Evolutionary conservation across 805 yeast genomes (phyloP), one percentile per base, ranked within the genome.

Genomic region (Candida stauntonica): DNA sequence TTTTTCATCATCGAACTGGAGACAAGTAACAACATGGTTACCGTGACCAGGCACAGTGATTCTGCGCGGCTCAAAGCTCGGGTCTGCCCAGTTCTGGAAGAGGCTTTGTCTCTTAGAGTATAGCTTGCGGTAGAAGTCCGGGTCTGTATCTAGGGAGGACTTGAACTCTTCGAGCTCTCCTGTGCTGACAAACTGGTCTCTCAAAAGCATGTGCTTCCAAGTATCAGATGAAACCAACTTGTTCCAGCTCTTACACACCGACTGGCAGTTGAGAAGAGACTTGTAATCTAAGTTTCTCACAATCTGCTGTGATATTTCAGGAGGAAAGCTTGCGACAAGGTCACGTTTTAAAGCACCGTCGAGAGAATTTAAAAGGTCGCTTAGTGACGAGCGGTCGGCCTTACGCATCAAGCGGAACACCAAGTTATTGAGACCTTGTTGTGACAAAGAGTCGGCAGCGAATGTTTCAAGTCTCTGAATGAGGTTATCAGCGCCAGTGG

Each of bases 1-100:
- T 54, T 80, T 81, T 47, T 88, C 89, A 34, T 84, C 87, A 57
- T 89, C 97, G 60, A 88, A 87, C 60, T 89, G 96, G 44, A 93
- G 67, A 55, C 98, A 93, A 1, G 99, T 93, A 3, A 93, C 93
- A n/a, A 91, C 94, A 52, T 80, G 80, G 19, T 76, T 67, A 39
- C 86, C 86, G 52, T 80, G 87, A 5, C 86, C 86, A 12, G 75
- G 70, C 8, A 82, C 70, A 13, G 84, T 75, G 4, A 79, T 75
- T 41, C 81, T 70, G 42, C 69, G 72, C 1, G 98, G 97, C 35
- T 64, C 67, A 54, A 74, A 83, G 16, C 61, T 62, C 1, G 89
- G 83, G 50, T 81, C 72, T 74, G 78, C 82, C 98, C 99, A 93
- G 57, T 93, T 77, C 38, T 60, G 46, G 58, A 67, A 64, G 13